These are phyloP conservation scores for Cucurbita ficifolia DNA, from an alignment of 306 rosid genomes.

Conservation along the genomic window DNA sequence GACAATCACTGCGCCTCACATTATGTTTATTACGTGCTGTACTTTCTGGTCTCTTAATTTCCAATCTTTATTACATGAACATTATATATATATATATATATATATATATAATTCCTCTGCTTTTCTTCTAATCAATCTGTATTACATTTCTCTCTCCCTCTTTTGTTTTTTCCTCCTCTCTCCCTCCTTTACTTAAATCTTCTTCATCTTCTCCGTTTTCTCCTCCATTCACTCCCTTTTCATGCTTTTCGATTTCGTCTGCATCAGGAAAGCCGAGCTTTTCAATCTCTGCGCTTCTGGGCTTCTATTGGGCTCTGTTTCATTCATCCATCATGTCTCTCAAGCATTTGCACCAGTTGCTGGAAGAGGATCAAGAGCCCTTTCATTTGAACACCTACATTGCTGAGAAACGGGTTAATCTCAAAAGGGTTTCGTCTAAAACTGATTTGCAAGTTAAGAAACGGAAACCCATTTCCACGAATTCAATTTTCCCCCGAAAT, in stretches of 20 bases:
- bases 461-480: slow-evolving; percentile 16
- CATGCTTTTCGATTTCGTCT: neutral
- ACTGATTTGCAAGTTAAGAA: slow-evolving; percentile 16
- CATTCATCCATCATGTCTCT: slow-evolving; percentile 25
- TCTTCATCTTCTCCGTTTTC: neutral
- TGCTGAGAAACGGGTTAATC: slow-evolving; percentile 24
- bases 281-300: neutral
- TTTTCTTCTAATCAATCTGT: neutral
- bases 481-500: slow-evolving; percentile 12
- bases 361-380: slow-evolving; percentile 53
- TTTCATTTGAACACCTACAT: slow-evolving; percentile 40
- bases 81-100: neutral
- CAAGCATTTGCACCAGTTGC: slow-evolving; percentile 33
- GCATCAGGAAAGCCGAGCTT: neutral
- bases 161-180: too few relatives aligned
- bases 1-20: neutral
- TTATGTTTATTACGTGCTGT: neutral
- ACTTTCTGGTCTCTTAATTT: neutral
- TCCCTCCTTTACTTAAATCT: neutral
- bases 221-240: neutral
- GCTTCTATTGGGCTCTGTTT: neutral
- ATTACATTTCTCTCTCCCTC: too few relatives aligned
- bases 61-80: neutral
- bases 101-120: neutral
- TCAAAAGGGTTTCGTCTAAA: slow-evolving; percentile 22